phyloP scores from a whole-genome alignment of 2,329 filamentous ascomycete species.

The Aschersonia sp. region DNA sequence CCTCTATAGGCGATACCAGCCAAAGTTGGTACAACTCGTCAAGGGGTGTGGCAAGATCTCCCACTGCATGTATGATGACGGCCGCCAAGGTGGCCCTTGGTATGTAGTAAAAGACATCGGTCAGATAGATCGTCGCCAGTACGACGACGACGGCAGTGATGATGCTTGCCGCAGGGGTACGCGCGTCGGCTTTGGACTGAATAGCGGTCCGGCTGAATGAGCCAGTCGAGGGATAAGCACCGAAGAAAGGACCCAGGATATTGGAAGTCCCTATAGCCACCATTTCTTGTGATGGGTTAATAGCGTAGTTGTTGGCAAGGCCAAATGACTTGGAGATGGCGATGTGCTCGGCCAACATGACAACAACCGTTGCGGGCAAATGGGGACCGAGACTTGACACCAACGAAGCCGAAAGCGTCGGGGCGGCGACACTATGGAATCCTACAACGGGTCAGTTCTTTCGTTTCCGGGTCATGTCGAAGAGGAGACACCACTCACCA shows the following conservation, averaged over 20 bases:
- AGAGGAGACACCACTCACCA: conserved; percentile 21
- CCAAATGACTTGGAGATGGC: conserved; percentile 96
- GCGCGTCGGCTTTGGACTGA: conserved; percentile 90
- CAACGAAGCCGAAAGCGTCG: conserved; percentile 50
- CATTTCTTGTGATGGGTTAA: conserved; percentile 90
- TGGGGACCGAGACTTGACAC: conserved; percentile 55
- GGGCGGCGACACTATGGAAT: conserved; percentile 67
- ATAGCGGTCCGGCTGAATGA: conserved; percentile 95
- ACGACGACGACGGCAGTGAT: conserved; percentile 79
- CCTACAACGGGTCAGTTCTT: conserved; percentile 26
- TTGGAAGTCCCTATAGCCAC: conserved; percentile 89
- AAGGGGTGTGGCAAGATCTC: conserved; percentile 80
- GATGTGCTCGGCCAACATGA: conserved; percentile 93
- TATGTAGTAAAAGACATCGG: conserved; percentile 88
- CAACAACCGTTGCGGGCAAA: conserved; percentile 75
- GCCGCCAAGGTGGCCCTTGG: conserved; percentile 66
- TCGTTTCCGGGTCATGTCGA: background rate
- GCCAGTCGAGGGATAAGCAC: conserved; percentile 82
- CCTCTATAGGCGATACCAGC: conserved; percentile 80
- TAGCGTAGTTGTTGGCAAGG: conserved; percentile 87
- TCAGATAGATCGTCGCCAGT: conserved; percentile 76
- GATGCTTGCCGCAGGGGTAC: conserved; percentile 78
- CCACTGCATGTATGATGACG: conserved; percentile 92
- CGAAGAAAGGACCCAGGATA: conserved; percentile 79
- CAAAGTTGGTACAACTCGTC: conserved; percentile 93